Evolutionary conservation across 768 basidiomycete species (phyloP), one percentile per base, ranked within the genome.

Genomic region (Pholiota molesta): DNA sequence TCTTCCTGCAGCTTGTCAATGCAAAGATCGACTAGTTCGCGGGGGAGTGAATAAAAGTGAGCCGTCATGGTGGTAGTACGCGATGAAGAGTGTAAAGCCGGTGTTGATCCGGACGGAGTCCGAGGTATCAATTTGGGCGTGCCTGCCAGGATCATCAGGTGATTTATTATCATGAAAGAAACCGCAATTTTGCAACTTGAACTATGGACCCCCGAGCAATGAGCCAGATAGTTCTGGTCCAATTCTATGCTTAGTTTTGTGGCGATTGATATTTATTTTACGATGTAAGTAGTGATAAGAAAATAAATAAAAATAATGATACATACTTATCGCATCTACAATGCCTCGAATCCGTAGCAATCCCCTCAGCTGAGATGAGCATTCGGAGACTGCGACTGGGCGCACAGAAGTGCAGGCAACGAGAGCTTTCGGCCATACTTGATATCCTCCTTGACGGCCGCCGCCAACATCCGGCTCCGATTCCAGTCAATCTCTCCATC

Each of bases 401-500:
- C 62, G 78, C 82, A 72, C 23, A 63, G 23, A 29, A 79, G 68
- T 0, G 67, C 42, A 13, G 77, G 77, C 40, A 78, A 62, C 29
- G 65, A 57, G 1, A 72, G 74, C 54, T 68, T 68, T 35, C 69
- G 69, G 11, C 77, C 77, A 29, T 67, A 67, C 23, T 63, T 59
- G 33, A 76, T 23, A 54, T 75, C 77, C 13, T 61, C 61, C 62
- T 71, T 67, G 37, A 77, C 52, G 10, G 65, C 69, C 31, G 77
- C 73, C 26, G 66, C 72, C 40, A 80, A 61, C 62, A 69, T 55
- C 59, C 70, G 66, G 45, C 75, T 79, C 31, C 77, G 69, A 55
- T 78, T 68, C 77, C 75, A 77, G 59, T 79, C 72, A 69, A 79
- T 67, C 4, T 68, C 71, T 5, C 62, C 65, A 56, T 76, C 68